Conservation (phyloP, 176 grass and related monocot species). For the Hordeum marinum region DNA sequence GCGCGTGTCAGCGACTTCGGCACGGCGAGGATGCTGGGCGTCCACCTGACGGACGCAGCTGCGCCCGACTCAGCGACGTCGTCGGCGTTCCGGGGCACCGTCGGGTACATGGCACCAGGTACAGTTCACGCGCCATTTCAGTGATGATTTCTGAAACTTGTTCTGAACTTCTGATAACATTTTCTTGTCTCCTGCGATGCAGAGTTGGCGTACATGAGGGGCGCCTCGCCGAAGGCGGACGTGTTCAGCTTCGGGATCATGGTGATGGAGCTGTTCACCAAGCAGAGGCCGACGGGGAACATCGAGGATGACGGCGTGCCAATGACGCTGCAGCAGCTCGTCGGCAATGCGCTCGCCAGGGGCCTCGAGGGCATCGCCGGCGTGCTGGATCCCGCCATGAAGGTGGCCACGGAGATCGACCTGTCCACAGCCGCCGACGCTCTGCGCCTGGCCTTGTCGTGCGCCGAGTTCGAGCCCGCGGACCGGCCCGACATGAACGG, state of each 20-base stretch:
- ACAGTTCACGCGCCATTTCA: neutral
- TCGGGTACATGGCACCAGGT: slow-evolving; percentile 97
- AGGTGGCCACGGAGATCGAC: slow-evolving; percentile 42
- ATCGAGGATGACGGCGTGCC: slow-evolving; percentile 54
- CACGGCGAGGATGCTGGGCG: slow-evolving; percentile 69
- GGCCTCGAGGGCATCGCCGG: slow-evolving; percentile 40
- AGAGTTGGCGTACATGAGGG: slow-evolving; percentile 91
- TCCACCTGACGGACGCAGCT: slow-evolving; percentile 38
- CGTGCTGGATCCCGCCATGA: slow-evolving; percentile 53
- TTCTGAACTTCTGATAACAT: neutral
- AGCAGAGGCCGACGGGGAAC: slow-evolving; percentile 50
- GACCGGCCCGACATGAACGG: slow-evolving; percentile 71
- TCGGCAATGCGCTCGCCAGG: slow-evolving; percentile 49
- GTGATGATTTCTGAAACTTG: neutral
- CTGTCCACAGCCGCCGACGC: slow-evolving; percentile 41
- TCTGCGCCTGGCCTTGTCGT: slow-evolving; percentile 48
- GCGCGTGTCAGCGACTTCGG: slow-evolving; percentile 78
- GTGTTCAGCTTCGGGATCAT: slow-evolving; percentile 93
- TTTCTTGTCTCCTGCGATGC: neutral
- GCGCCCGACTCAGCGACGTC: slow-evolving; percentile 43
- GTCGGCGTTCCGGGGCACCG: slow-evolving; percentile 75
- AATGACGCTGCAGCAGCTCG: slow-evolving; percentile 66
- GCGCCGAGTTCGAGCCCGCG: slow-evolving; percentile 53
- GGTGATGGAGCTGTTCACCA: slow-evolving; percentile 80
- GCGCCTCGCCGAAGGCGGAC: slow-evolving; percentile 57